Evolutionary conservation across 2,329 filamentous ascomycete species (phyloP).

Genomic region (Colletotrichum abscissum): DNA sequence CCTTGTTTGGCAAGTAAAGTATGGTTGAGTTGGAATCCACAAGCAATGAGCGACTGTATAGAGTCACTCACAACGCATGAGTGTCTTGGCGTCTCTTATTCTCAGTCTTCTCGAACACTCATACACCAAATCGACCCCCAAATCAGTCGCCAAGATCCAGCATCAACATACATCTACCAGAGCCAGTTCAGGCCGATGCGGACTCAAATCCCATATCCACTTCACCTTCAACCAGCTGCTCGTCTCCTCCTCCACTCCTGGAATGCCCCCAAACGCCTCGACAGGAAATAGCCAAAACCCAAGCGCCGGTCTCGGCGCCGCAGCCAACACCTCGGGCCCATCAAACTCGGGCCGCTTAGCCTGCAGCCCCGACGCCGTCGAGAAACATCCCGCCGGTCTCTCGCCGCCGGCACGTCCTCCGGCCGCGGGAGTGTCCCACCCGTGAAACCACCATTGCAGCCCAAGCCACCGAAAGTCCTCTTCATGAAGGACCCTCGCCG

Average conservation of each 20-base stretch:
- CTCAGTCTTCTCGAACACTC: neutral
- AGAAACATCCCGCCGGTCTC: constrained; percentile 20
- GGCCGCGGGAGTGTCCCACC: constrained; percentile 7
- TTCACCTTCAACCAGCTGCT: neutral
- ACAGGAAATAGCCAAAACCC: constrained; percentile 29
- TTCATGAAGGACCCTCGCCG: constrained; percentile 5
- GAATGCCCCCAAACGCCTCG: neutral
- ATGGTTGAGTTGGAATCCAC: no score
- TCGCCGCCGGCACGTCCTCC: neutral
- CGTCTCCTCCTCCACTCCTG: neutral
- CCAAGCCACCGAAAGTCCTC: constrained; percentile 28
- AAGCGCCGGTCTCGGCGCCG: constrained; percentile 23
- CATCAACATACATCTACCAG: neutral
- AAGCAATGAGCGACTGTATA: neutral
- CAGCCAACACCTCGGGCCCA: constrained; percentile 12
- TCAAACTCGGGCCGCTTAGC: neutral
- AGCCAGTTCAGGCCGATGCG: constrained; percentile 21
- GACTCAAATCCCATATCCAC: neutral
- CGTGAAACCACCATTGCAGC: constrained; percentile 27
- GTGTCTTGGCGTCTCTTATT: neutral
- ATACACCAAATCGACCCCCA: neutral
- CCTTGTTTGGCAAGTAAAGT: no score
- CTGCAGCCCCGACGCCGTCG: neutral
- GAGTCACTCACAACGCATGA: neutral
- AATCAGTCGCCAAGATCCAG: neutral